These are phyloP conservation scores for Pseudohalonectria lignicola DNA, from an alignment of 2,329 filamentous ascomycete genomes.

Conservation along the genomic window DNA sequence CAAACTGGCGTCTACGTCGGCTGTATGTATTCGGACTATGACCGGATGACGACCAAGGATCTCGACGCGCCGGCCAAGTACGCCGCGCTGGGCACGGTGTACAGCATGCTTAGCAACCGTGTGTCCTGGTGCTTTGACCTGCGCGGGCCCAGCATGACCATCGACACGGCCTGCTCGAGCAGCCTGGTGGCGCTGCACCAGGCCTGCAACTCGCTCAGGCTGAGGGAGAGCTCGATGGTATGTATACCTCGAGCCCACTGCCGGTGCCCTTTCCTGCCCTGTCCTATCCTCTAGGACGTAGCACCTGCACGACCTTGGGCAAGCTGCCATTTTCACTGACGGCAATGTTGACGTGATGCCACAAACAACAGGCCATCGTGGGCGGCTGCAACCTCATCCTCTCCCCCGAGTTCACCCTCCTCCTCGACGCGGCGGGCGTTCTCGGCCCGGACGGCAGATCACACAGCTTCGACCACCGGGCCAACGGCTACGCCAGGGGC, in stretches of 20 bases:
- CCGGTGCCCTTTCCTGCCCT: no score
- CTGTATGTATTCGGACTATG: slow-evolving; percentile 14
- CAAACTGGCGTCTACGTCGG: slow-evolving; percentile 10
- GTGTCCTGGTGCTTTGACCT: slow-evolving; percentile 25
- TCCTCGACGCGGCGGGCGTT: slow-evolving; percentile 8
- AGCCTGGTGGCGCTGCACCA: slow-evolving; percentile 21
- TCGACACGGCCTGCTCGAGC: slow-evolving; percentile 28
- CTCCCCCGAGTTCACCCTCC: slow-evolving; percentile 7
- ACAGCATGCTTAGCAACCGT: slow-evolving; percentile 21
- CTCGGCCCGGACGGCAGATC: slow-evolving; percentile 9
- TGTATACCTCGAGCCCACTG: no score
- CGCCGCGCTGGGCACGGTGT: slow-evolving; percentile 15
- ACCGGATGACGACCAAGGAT: slow-evolving; percentile 10
- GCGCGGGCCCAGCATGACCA: slow-evolving; percentile 18
- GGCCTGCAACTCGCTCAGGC: slow-evolving; percentile 11
- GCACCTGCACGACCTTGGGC: no score
- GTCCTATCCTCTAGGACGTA: no score
- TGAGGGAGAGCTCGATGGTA: slow-evolving; percentile 9
- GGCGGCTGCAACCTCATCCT: slow-evolving; percentile 13
- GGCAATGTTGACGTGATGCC: background rate
- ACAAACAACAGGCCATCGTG: slow-evolving; percentile 11
- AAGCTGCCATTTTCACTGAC: background rate
- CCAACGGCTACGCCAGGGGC: slow-evolving; percentile 38
- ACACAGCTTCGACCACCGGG: slow-evolving; percentile 25
- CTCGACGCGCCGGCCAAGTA: slow-evolving; percentile 12